Conservation (phyloP, 371 early-diverging fungal species). For the Apophysomyces variabilis region DNA sequence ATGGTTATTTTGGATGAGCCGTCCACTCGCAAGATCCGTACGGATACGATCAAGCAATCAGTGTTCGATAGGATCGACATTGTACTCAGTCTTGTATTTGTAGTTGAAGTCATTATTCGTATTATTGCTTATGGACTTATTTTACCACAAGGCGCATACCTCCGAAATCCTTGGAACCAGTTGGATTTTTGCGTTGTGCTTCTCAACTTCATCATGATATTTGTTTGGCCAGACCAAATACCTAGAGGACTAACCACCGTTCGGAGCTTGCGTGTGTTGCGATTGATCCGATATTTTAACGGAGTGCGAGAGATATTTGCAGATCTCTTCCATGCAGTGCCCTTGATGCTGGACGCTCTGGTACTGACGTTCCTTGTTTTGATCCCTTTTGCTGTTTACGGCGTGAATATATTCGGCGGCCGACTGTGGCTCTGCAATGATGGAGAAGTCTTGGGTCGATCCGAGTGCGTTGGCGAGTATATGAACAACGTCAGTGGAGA, state of each 20-base stretch:
- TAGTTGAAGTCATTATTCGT: slow-evolving; percentile 54
- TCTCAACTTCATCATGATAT: slow-evolving; percentile 52
- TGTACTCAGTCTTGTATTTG: slow-evolving; percentile 48
- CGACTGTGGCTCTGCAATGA: slow-evolving; percentile 63
- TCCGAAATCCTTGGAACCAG: slow-evolving; percentile 61
- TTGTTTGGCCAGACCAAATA: slow-evolving; percentile 36
- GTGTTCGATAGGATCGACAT: slow-evolving; percentile 51
- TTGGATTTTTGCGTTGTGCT: slow-evolving; percentile 57
- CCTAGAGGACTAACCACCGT: slow-evolving; percentile 53
- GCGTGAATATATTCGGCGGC: slow-evolving; percentile 64
- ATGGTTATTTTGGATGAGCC: slow-evolving; percentile 65
- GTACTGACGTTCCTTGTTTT: slow-evolving; percentile 56
- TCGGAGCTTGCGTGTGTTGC: slow-evolving; percentile 61
- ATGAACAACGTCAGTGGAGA: slow-evolving; percentile 38
- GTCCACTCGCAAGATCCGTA: slow-evolving; percentile 43
- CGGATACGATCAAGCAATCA: slow-evolving; percentile 34
- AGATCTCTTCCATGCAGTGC: slow-evolving; percentile 57
- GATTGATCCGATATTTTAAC: slow-evolving; percentile 62
- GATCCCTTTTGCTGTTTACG: slow-evolving; percentile 63
- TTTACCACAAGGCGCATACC: slow-evolving; percentile 52
- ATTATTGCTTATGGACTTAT: slow-evolving; percentile 61
- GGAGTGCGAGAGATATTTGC: slow-evolving; percentile 63
- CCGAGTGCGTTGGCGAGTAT: slow-evolving; percentile 57
- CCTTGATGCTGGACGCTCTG: slow-evolving; percentile 61
- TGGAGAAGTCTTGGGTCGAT: slow-evolving; percentile 26